phyloP scores from a whole-genome alignment of 257 asterid species.

The Penstemon newberryi region DNA sequence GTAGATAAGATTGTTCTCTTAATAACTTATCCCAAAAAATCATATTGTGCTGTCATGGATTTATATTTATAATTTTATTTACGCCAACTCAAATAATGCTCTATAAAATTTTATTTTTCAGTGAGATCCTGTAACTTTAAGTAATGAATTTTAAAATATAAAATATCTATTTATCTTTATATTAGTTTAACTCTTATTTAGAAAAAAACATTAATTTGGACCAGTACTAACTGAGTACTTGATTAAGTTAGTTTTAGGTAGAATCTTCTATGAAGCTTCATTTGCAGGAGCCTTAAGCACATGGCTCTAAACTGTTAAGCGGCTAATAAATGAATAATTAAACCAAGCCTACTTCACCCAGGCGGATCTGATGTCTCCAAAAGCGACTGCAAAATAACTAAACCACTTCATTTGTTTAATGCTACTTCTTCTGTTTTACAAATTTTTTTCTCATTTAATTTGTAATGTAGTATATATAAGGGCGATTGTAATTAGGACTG shows the following conservation, averaged over 20 bases:
- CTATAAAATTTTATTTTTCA: too few species aligned
- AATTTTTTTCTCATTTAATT: too few species aligned
- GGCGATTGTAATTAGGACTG: too few species aligned
- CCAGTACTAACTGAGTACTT: neutral
- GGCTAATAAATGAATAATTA: slow-evolving; percentile 21
- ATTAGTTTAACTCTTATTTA: neutral
- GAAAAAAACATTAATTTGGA: neutral
- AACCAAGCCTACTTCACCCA: slow-evolving; percentile 20
- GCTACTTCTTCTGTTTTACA: neutral
- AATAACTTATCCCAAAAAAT: too few species aligned
- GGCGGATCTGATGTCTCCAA: slow-evolving; percentile 45
- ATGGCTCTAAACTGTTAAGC: slow-evolving; percentile 33
- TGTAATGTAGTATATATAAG: too few species aligned
- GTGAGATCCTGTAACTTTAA: too few species aligned
- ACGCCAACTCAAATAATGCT: too few species aligned
- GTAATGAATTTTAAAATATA: neutral
- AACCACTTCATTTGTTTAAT: slow-evolving; percentile 26
- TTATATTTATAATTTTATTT: too few species aligned
- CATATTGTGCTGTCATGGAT: too few species aligned
- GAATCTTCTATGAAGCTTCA: slow-evolving; percentile 35
- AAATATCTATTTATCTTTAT: neutral
- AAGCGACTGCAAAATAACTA: slow-evolving; percentile 49
- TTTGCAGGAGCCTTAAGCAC: slow-evolving; percentile 34
- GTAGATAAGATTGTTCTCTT: too few species aligned
- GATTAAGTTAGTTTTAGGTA: neutral